Base-by-base conservation (phyloP, 2,329 filamentous ascomycete species). In the Ustulina deusta region DNA sequence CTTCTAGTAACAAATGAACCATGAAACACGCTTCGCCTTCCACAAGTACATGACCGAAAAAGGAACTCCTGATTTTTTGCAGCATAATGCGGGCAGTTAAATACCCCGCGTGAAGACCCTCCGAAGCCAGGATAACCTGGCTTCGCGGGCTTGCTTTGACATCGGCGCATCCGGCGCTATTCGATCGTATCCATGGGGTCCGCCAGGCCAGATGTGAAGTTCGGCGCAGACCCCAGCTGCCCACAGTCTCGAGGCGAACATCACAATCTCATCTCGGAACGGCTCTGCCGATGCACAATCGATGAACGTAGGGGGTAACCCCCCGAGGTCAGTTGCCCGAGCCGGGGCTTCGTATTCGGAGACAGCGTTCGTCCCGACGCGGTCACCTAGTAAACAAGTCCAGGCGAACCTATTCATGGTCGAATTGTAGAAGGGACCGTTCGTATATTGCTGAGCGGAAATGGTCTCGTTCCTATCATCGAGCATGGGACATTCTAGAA, bases 401-500 rank as follows among this genome's bases (percentile, higher is more conserved):
- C 78, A 80, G 49, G 75, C 75, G 46, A 72, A 72, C n/a, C 63
- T 61, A 61, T 78, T 79, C 32, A 74, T 65, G 10, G 67, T 74
- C 36, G 75, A 77, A 38, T 73, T 76, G 69, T 75, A 80, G 52
- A 74, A 73, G 6, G 75, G 75, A n/a, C 74, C 74, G 22, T 74
- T 71, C 42, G 72, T 72, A 69, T 71, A 79, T 51, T 80, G 75
- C 38, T 76, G 73, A 17, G 74, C 73, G 1, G 75, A 78, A 13
- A 74, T 61, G 22, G 77, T 76, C 11, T 71, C 67, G 61, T 75
- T 76, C 40, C 81, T 75, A 66, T 82, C 79, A 65, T 83, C 80
- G n/a, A 83, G 71, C 81, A 83, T 82, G 9, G 81, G 80, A 56
- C 78, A 81, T 17, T 81, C 71, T 1, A 83, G 74, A 20, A 81